A percentile compares a stretch with the other conserved stretches of the same genome.
phyloP scores from a whole-genome alignment of 2,329 filamentous ascomycete species.

The Calycina marina region DNA sequence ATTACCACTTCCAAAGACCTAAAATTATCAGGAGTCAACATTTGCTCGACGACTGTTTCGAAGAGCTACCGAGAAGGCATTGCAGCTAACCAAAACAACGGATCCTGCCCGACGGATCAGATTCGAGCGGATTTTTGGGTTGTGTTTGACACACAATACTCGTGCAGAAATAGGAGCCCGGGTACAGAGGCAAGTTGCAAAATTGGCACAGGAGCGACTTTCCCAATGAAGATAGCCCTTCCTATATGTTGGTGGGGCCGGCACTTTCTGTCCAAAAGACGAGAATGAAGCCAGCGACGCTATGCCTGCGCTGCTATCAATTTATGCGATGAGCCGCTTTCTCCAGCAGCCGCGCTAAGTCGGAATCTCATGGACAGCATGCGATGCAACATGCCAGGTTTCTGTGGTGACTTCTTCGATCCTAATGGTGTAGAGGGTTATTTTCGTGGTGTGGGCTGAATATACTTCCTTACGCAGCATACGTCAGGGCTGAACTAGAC shows the following conservation, averaged over 20 bases:
- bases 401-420: conserved; percentile 65
- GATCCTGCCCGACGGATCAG: conserved; percentile 30
- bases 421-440: conserved; percentile 64
- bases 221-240: conserved; percentile 46
- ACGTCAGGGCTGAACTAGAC: conserved; percentile 43
- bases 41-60: conserved; percentile 62
- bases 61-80: conserved; percentile 45
- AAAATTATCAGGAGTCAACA: conserved; percentile 46
- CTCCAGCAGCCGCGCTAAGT: conserved; percentile 24
- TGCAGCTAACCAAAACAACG: conserved; percentile 37
- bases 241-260: conserved; percentile 50
- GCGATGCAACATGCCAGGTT: conserved; percentile 41
- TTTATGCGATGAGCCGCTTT: conserved; percentile 34
- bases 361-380: conserved; percentile 33
- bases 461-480: conserved; percentile 46
- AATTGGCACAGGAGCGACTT: conserved; percentile 29
- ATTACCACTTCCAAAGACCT: conserved; percentile 34
- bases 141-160: conserved; percentile 48
- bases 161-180: conserved; percentile 30
- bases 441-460: conserved; percentile 45
- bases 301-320: conserved; percentile 20
- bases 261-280: conserved; percentile 42
- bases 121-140: conserved; percentile 49
- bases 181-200: conserved; percentile 21
- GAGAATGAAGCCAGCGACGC: conserved; percentile 11